Evolutionary conservation across 139 green algal species (phyloP).

Genomic region (Edaphochlamys debaryana): DNA sequence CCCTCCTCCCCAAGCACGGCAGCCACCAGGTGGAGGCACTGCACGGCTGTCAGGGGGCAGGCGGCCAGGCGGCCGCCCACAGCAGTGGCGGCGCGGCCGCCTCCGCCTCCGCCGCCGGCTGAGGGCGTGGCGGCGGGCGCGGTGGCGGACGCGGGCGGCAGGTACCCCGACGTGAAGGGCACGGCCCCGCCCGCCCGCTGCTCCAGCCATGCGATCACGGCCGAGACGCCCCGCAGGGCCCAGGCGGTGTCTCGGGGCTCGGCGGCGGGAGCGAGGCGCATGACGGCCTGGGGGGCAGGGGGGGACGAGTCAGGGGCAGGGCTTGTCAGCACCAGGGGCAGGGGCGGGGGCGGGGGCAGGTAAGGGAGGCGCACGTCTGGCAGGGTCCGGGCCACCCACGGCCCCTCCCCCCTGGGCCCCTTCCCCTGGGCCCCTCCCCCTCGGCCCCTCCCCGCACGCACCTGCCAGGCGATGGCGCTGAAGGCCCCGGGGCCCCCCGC

Average conservation of each 20-base stretch:
- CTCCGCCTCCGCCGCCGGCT: background rate
- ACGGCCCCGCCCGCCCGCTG: background rate
- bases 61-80: background rate
- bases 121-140: background rate
- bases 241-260: slow-evolving; percentile 28
- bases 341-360: too few relatives aligned
- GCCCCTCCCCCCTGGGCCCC: too few relatives aligned
- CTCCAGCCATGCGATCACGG: slow-evolving; percentile 16
- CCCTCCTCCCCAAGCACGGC: slow-evolving; percentile 15
- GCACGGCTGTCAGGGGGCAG: slow-evolving; percentile 11
- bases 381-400: too few relatives aligned
- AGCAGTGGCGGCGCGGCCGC: background rate
- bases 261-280: slow-evolving; percentile 19
- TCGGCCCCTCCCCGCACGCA: slow-evolving; percentile 4
- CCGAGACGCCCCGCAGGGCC: background rate
- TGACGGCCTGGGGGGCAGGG: slow-evolving; percentile 3
- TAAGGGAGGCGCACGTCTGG: too few relatives aligned
- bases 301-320: too few relatives aligned
- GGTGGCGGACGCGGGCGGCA: background rate
- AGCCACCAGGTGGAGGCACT: slow-evolving; percentile 23
- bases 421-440: too few relatives aligned
- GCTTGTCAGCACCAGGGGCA: too few relatives aligned
- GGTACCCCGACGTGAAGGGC: slow-evolving; percentile 13
- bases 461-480: slow-evolving; percentile 40
- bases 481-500: slow-evolving; percentile 13